phyloP scores from a whole-genome alignment of 176 grass and related monocot species.

The Lolium rigidum region DNA sequence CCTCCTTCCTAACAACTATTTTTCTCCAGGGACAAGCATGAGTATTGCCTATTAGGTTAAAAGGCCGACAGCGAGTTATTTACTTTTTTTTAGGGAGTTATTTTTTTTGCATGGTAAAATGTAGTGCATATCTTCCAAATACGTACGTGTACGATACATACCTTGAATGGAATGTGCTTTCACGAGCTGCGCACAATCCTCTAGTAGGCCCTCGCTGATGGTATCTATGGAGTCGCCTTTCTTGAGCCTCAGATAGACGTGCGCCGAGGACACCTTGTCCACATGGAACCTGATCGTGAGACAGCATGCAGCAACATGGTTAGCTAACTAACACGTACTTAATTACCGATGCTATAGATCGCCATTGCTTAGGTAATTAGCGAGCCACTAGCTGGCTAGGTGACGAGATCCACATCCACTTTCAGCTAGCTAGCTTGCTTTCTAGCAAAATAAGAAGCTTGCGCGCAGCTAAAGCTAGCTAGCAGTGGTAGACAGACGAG shows the following conservation, averaged over 20 bases:
- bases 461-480: background rate
- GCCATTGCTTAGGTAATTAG: background rate
- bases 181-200: conserved; percentile 94
- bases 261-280: conserved; percentile 96
- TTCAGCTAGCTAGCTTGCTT: background rate
- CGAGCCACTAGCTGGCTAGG: background rate
- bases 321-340: background rate
- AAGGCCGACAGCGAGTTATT: background rate
- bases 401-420: conserved; percentile 30
- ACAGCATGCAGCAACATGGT: background rate
- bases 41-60: background rate
- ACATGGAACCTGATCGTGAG: conserved; percentile 80
- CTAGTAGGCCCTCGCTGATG: conserved; percentile 76
- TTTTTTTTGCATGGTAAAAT: background rate
- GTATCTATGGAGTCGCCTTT: conserved; percentile 85
- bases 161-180: conserved; percentile 98
- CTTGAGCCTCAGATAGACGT: conserved; percentile 92
- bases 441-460: background rate
- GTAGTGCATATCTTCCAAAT: background rate
- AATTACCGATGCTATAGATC: background rate
- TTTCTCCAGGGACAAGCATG: background rate
- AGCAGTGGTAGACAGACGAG: background rate
- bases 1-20: too few species aligned
- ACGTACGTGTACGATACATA: conserved; percentile 8
- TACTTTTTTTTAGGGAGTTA: too few species aligned